Evolutionary conservation across 208 protist genomes (phyloP).

Genomic region (Trypanosoma congolense): DNA sequence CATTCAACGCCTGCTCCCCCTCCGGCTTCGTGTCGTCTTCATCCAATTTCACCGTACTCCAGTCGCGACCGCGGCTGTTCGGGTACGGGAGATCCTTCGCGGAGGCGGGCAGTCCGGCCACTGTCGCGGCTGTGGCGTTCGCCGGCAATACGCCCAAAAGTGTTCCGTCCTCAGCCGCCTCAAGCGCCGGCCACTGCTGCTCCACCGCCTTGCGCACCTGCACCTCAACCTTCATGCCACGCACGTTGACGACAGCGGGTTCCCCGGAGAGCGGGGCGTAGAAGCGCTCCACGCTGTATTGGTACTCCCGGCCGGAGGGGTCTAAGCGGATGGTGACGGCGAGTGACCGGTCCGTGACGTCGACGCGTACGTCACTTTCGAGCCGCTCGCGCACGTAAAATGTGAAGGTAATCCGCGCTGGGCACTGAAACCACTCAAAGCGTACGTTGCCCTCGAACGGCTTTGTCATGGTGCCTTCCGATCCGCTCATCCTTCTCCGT

Average conservation of each 20-base stretch:
- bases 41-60: slow-evolving; percentile 61
- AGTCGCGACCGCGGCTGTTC: slow-evolving; percentile 85
- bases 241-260: slow-evolving; percentile 33
- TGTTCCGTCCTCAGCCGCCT: slow-evolving; percentile 20
- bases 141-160: slow-evolving; percentile 3
- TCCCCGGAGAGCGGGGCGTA: slow-evolving; percentile 41
- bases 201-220: slow-evolving; percentile 45
- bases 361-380: slow-evolving; percentile 50
- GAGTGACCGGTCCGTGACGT: slow-evolving; percentile 28
- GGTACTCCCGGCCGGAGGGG: slow-evolving; percentile 58
- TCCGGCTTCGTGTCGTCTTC: slow-evolving; percentile 86
- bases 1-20: slow-evolving; percentile 87
- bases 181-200: slow-evolving; percentile 71
- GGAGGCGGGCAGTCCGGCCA: slow-evolving; percentile 17
- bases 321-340: slow-evolving; percentile 58
- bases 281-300: slow-evolving; percentile 56
- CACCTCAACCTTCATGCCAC: slow-evolving; percentile 88
- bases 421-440: slow-evolving; percentile 90
- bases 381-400: slow-evolving; percentile 83
- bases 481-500: slow-evolving; percentile 27
- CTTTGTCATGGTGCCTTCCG: slow-evolving; percentile 21
- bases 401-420: slow-evolving; percentile 53
- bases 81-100: slow-evolving; percentile 61
- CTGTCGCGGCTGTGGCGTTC: slow-evolving; percentile 3
- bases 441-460: slow-evolving; percentile 50